phyloP scores from a whole-genome alignment of 2,329 filamentous ascomycete genomes.

The Penicillium aurantiogriseum region DNA sequence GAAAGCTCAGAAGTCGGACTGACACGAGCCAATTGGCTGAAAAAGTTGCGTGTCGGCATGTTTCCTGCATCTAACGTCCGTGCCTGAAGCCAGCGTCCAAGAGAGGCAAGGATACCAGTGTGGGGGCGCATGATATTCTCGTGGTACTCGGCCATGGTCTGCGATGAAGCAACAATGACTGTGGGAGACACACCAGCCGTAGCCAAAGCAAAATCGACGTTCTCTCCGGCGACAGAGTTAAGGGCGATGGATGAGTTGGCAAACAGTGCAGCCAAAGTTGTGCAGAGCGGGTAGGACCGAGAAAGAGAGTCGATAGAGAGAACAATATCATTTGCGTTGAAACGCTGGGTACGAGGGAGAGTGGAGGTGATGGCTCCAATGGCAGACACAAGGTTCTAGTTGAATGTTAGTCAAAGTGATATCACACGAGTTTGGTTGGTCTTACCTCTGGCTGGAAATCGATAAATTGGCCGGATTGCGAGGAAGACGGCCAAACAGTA shows the following conservation, averaged over 20 bases:
- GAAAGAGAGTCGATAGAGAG: slow-evolving; percentile 80
- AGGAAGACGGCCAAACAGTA: slow-evolving; percentile 41
- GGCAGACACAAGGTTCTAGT: slow-evolving; percentile 78
- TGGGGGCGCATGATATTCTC: slow-evolving; percentile 59
- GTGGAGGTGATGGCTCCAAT: slow-evolving; percentile 74
- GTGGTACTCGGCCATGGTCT: slow-evolving; percentile 69
- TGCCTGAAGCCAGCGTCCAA: slow-evolving; percentile 70
- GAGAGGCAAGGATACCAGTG: slow-evolving; percentile 61
- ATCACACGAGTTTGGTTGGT: background rate
- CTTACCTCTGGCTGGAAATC: slow-evolving; percentile 70
- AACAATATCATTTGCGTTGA: slow-evolving; percentile 74
- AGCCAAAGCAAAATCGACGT: slow-evolving; percentile 69
- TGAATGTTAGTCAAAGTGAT: background rate
- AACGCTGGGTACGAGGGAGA: slow-evolving; percentile 70
- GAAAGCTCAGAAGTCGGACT: slow-evolving; percentile 42
- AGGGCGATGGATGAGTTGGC: slow-evolving; percentile 82
- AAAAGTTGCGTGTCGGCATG: slow-evolving; percentile 66
- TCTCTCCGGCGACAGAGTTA: slow-evolving; percentile 78
- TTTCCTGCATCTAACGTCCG: slow-evolving; percentile 69
- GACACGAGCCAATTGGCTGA: slow-evolving; percentile 48
- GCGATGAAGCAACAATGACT: slow-evolving; percentile 73
- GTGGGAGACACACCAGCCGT: slow-evolving; percentile 76
- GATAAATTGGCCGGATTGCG: slow-evolving; percentile 65
- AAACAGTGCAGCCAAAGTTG: slow-evolving; percentile 80
- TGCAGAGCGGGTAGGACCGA: slow-evolving; percentile 72